Percentiles rank a stretch among this genome's conserved stretches.
These are phyloP conservation scores for Phytophthora palmivora DNA, from an alignment of 352 stramenopile species.

Conservation along the genomic window DNA sequence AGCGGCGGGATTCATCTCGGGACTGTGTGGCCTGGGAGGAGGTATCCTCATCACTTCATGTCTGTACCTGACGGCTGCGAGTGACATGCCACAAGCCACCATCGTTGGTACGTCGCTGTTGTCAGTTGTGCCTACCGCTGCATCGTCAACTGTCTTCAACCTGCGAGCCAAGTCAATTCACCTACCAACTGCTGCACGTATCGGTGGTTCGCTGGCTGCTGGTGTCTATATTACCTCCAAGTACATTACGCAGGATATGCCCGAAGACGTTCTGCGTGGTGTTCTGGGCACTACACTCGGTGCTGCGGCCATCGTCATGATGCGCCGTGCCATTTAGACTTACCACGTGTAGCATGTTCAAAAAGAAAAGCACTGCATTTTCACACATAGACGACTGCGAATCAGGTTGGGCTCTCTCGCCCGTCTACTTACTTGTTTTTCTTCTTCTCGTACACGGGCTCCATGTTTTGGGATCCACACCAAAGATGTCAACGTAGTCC, in stretches of 20 bases:
- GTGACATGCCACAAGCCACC: constrained; percentile 84
- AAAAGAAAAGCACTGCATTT: constrained; percentile 32
- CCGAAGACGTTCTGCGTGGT: constrained; percentile 74
- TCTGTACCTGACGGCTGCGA: constrained; percentile 87
- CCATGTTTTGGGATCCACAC: constrained; percentile 69
- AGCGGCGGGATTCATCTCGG: constrained; percentile 84
- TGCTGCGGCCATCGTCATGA: constrained; percentile 81
- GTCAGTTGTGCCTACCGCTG: constrained; percentile 80
- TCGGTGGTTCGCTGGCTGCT: constrained; percentile 68
- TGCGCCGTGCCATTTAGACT: constrained; percentile 73
- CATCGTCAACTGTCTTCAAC: constrained; percentile 86
- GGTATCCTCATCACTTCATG: constrained; percentile 88
- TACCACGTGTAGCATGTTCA: constrained; percentile 11
- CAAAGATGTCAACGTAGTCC: constrained; percentile 87
- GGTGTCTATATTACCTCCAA: constrained; percentile 85
- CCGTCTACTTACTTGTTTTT: constrained; percentile 64
- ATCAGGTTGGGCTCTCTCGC: constrained; percentile 24
- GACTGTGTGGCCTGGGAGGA: constrained; percentile 80
- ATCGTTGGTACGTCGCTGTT: constrained; percentile 89
- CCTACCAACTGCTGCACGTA: constrained; percentile 66
- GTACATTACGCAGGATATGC: constrained; percentile 82
- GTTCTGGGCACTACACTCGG: constrained; percentile 78
- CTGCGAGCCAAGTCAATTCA: constrained; percentile 82
- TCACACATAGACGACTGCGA: constrained; percentile 22
- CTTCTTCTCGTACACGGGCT: constrained; percentile 86